These are phyloP conservation scores for Grosmannia huntii DNA, from an alignment of 2,329 filamentous ascomycete genomes.

Conservation along the genomic window DNA sequence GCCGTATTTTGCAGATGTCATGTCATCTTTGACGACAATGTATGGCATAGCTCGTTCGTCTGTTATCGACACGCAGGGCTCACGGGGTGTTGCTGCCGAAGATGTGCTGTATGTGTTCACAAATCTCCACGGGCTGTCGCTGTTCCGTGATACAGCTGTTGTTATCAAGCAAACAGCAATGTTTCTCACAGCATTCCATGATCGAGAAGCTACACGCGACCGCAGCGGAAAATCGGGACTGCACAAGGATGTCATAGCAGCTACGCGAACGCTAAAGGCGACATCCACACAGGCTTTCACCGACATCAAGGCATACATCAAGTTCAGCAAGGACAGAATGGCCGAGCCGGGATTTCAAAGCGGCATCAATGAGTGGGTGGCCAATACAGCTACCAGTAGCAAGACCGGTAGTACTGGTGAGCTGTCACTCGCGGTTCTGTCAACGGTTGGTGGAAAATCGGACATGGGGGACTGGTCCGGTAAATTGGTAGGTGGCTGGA, in stretches of 20 bases:
- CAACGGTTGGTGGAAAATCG: conserved; percentile 16
- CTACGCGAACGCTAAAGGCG: conserved; percentile 15
- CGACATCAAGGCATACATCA: conserved; percentile 20
- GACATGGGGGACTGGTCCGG: conserved; percentile 23
- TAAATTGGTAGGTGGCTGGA: conserved; percentile 24
- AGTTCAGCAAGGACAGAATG: conserved; percentile 18
- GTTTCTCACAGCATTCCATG: conserved; percentile 19
- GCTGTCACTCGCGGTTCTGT: conserved; percentile 15
- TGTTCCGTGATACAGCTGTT: conserved; percentile 24
- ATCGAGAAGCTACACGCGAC: conserved; percentile 20
- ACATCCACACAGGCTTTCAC: conserved; percentile 12
- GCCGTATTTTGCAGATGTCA: neutral
- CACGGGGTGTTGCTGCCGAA: neutral
- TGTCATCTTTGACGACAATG: conserved; percentile 4
- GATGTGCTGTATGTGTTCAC: conserved; percentile 18
- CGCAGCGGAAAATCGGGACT: conserved; percentile 19
- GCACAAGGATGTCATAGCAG: conserved; percentile 20
- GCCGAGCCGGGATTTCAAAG: conserved; percentile 25
- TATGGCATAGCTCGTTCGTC: conserved; percentile 8
- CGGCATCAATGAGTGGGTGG: conserved; percentile 20
- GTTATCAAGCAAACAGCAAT: conserved; percentile 19
- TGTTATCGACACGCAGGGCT: neutral
- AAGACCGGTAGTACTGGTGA: conserved; percentile 4
- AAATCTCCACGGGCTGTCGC: conserved; percentile 22
- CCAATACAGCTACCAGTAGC: conserved; percentile 1